Base-by-base conservation (phyloP, 2,329 filamentous ascomycete genomes). In the Corynespora cassiicola region DNA sequence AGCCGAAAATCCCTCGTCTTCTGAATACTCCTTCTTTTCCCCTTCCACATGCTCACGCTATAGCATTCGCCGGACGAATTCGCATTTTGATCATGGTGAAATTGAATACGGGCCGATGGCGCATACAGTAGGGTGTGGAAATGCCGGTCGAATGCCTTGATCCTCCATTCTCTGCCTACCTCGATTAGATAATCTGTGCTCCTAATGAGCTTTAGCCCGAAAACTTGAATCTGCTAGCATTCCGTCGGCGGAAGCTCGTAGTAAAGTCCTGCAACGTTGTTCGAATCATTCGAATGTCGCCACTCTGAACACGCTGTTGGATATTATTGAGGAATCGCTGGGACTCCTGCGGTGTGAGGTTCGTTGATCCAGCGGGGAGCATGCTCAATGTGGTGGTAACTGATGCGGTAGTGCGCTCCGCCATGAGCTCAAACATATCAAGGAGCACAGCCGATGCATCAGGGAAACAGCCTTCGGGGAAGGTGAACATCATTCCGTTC, bases 401-500 rank as follows among this genome's bases (percentile, higher is more conserved):
- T 91, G 94, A 97, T 5, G 75, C 69, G 2, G 87, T 84, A 10
- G 90, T 89, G 61, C 94, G 81, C 36, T 82, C 76, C 0, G 94
- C 94, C 61, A 95, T 76, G 25, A 97, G 75, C 66, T 96, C 87
- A 63, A 99, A 96, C 50, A 97, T 77, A 3, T 86, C 85, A 44
- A 99, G 82, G 35, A 99, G 73, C n/a, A 96, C 89, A 4, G 90
- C 91, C 31, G 90, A 96, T 11, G 90, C 91, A 63, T 99, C 94
- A 0, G 91, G 86, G 62, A 97, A 95, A 71, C 91, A 96, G 67
- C 97, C 94, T 27, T 88, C 83, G 0, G 94, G 95, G 72, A 99
- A 99, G 1, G 87, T 95, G 66, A 96, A 96, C 92, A 99, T 97
- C 91, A 99, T 95, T 44, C 94, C 94, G 1, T 91, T 94, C 74